These are phyloP conservation scores for Fusarium scirpi DNA, from an alignment of 2,329 filamentous ascomycete genomes.

Conservation along the genomic window DNA sequence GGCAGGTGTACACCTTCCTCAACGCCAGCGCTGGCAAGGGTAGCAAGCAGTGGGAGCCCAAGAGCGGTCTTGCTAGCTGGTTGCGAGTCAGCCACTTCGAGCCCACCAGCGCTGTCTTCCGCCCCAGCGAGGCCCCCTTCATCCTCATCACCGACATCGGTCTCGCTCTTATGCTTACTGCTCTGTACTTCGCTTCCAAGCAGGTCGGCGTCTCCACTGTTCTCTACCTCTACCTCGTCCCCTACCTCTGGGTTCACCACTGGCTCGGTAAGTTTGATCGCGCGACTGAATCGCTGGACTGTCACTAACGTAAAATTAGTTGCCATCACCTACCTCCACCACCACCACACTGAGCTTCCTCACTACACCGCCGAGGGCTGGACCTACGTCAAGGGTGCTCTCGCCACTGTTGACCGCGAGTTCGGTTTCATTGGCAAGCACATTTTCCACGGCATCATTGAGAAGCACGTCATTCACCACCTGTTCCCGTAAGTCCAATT, in stretches of 20 bases:
- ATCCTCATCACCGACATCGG: conserved; percentile 72
- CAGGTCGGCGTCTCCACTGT: conserved; percentile 68
- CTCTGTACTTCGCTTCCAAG: conserved; percentile 64
- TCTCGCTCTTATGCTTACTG: conserved; percentile 62
- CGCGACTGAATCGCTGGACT: neutral
- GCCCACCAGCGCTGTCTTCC: conserved; percentile 71
- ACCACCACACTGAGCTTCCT: conserved; percentile 67
- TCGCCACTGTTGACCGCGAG: conserved; percentile 71
- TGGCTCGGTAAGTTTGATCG: conserved; percentile 67
- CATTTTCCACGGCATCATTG: conserved; percentile 71
- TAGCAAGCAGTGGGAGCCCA: conserved; percentile 60
- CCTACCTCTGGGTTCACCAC: conserved; percentile 78
- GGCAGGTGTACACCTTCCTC: conserved; percentile 72
- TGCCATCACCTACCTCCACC: conserved; percentile 80
- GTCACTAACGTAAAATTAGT: conserved; percentile 56
- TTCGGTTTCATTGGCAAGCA: conserved; percentile 72
- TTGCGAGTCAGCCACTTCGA: conserved; percentile 69
- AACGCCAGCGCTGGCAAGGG: conserved; percentile 65
- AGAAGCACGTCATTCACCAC: conserved; percentile 72
- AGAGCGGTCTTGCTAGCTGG: conserved; percentile 50
- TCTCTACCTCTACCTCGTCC: conserved; percentile 70
- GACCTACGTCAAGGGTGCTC: conserved; percentile 71
- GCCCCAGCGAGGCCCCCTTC: conserved; percentile 65
- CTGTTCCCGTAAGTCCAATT: conserved; percentile 57
- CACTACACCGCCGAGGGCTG: conserved; percentile 63